phyloP scores from a whole-genome alignment of 352 stramenopile species.

The Aphanomyces cochlioides region DNA sequence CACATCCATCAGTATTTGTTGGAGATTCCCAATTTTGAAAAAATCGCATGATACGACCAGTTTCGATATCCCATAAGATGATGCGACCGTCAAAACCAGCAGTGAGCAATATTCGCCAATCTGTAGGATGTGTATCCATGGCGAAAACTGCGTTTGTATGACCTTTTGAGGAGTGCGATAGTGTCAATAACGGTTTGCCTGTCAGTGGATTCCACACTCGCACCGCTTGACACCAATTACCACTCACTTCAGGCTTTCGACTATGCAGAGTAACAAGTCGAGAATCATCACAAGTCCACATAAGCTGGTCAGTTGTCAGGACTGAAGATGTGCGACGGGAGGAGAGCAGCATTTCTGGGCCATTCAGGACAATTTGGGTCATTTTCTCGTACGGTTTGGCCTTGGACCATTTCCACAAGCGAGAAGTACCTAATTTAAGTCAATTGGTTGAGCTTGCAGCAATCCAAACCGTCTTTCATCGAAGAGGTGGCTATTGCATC shows the following conservation, averaged over 20 bases:
- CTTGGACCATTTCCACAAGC: conserved; percentile 64
- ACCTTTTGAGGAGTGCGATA: conserved; percentile 54
- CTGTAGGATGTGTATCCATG: conserved; percentile 65
- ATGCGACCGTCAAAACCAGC: conserved; percentile 80
- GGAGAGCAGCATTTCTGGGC: conserved; percentile 11
- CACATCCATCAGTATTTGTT: conserved; percentile 52
- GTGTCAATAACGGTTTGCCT: conserved; percentile 54
- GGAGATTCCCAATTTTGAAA: conserved; percentile 51
- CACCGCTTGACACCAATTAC: conserved; percentile 58
- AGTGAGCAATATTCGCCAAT: conserved; percentile 73
- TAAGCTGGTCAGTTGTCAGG: conserved; percentile 43
- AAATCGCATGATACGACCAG: conserved; percentile 54
- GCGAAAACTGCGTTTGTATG: conserved; percentile 81
- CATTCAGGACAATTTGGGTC: conserved; percentile 46
- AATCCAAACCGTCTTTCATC: conserved; percentile 82
- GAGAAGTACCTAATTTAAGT: conserved; percentile 35
- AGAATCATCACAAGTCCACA: conserved; percentile 59
- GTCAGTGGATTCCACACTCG: conserved; percentile 58
- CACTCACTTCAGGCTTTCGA: conserved; percentile 53
- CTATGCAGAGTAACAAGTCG: conserved; percentile 66
- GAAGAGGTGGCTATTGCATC: conserved; percentile 92
- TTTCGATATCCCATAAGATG: conserved; percentile 80
- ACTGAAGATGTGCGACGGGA: neutral
- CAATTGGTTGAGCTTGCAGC: neutral
- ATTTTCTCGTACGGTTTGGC: conserved; percentile 44